These are phyloP conservation scores for Dendrobium chrysotoxum DNA, from an alignment of 106 monocot genomes.

Conservation along the genomic window DNA sequence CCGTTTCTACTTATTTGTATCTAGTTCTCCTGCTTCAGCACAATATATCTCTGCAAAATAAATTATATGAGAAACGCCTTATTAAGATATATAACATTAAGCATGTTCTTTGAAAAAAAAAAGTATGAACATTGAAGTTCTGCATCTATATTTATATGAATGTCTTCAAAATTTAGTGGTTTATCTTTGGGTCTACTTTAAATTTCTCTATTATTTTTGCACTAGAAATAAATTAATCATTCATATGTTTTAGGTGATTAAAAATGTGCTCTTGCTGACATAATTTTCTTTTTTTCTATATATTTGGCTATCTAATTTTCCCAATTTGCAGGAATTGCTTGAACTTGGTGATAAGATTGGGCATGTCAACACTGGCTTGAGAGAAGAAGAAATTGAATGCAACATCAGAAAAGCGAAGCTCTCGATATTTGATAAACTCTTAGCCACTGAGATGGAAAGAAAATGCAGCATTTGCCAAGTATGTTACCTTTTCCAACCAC, in stretches of 20 bases:
- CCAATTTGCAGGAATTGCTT: constrained; percentile 65
- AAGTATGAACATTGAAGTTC: not conserved
- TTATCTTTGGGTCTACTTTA: too few species aligned
- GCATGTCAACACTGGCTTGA: constrained; percentile 84
- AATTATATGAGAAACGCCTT: too few species aligned
- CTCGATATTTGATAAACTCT: constrained; percentile 28
- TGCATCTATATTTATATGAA: too few species aligned
- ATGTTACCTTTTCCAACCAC: not conserved
- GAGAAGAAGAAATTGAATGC: constrained; percentile 77
- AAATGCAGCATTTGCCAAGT: constrained; percentile 97
- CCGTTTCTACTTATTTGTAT: not conserved
- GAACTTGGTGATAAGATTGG: constrained; percentile 90
- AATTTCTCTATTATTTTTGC: too few species aligned
- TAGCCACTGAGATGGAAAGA: constrained; percentile 40
- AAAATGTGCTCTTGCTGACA: too few species aligned
- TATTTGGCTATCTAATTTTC: not conserved
- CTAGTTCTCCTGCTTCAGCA: not conserved
- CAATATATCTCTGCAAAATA: too few species aligned
- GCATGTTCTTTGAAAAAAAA: too few species aligned
- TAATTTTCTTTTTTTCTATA: not conserved
- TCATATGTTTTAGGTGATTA: too few species aligned
- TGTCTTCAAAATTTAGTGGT: too few species aligned
- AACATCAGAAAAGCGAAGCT: constrained; percentile 51
- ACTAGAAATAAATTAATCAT: too few species aligned
- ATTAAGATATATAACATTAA: too few species aligned